These are phyloP conservation scores for Carex myosuroides DNA, from an alignment of 176 grass and related monocot species.

Conservation along the genomic window DNA sequence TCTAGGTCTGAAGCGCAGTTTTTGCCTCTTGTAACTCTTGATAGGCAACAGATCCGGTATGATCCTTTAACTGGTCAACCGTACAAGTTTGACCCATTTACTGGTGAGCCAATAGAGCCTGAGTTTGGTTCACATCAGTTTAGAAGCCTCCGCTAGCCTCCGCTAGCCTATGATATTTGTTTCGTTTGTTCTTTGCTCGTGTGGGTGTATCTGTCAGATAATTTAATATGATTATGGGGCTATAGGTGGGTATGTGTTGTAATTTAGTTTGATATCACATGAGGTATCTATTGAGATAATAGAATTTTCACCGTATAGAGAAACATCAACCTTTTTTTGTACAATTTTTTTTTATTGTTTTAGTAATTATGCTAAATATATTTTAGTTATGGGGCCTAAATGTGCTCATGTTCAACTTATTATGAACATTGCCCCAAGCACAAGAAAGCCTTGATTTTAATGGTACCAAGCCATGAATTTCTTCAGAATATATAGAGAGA, in stretches of 20 bases:
- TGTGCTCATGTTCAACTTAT: background rate
- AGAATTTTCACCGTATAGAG: background rate
- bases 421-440: too few relatives aligned
- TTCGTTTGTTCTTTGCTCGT: background rate
- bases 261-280: background rate
- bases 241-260: background rate
- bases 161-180: conserved; percentile 14
- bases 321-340: background rate
- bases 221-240: background rate
- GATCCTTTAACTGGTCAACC: conserved; percentile 79
- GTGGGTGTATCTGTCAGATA: background rate
- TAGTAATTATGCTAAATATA: background rate
- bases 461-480: background rate
- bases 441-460: too few relatives aligned
- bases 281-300: background rate
- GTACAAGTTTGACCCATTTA: conserved; percentile 85
- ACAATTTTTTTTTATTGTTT: background rate
- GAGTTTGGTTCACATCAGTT: conserved; percentile 19
- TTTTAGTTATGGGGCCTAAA: background rate
- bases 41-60: conserved; percentile 45
- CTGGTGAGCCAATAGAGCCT: conserved; percentile 48
- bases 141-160: conserved; percentile 32
- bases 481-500: background rate
- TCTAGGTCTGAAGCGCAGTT: conserved; percentile 16
- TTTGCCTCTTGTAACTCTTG: conserved; percentile 29